Evolutionary conservation across 106 monocot genomes (phyloP).

Genomic region (Dendrobium nobile): DNA sequence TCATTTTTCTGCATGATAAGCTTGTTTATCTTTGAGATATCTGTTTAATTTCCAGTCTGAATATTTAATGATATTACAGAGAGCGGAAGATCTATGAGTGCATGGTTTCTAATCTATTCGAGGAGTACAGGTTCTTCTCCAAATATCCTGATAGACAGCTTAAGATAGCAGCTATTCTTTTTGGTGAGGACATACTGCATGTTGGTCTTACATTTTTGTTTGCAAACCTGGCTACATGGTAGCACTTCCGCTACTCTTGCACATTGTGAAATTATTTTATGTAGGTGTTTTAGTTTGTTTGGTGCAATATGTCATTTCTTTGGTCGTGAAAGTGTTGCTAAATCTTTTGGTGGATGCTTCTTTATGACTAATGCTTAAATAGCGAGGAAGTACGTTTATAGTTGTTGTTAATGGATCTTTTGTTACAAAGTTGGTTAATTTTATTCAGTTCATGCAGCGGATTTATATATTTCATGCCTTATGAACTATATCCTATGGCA

Average conservation of each 20-base stretch:
- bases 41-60: background rate
- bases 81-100: slow-evolving; percentile 77
- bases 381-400: background rate
- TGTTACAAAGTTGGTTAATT: background rate
- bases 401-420: background rate
- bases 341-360: slow-evolving; percentile 1
- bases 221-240: background rate
- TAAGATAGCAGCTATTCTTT: slow-evolving; percentile 87
- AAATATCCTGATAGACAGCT: slow-evolving; percentile 90
- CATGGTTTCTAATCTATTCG: slow-evolving; percentile 93
- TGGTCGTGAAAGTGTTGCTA: background rate
- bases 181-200: slow-evolving; percentile 47
- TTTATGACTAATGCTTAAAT: background rate
- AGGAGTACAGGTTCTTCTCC: slow-evolving; percentile 96
- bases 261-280: slow-evolving; percentile 1
- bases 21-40: background rate
- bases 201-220: background rate
- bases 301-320: background rate
- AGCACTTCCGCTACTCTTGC: background rate
- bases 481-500: background rate
- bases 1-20: background rate
- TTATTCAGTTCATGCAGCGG: background rate
- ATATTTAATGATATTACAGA: slow-evolving; percentile 27
- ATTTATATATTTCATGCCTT: background rate
- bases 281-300: background rate